Evolutionary conservation across 805 yeast species (phyloP).

Genomic region (Wickerhamiella galacta): DNA sequence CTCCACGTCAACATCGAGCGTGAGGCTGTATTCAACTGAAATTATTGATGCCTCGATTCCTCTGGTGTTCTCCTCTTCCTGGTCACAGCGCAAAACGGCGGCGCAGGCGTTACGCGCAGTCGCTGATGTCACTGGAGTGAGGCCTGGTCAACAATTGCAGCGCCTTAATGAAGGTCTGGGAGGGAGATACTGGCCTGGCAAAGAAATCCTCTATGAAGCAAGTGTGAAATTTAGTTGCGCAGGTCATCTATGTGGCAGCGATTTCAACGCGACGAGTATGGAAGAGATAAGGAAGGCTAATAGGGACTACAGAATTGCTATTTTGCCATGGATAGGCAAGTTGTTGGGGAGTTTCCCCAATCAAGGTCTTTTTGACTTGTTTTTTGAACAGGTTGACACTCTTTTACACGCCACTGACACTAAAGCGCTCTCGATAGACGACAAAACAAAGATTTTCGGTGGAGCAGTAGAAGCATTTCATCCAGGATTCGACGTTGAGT

Average conservation of each 20-base stretch:
- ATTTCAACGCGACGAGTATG: slow-evolving; percentile 30
- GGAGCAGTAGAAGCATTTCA: slow-evolving; percentile 10
- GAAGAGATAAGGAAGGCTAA: slow-evolving; percentile 55
- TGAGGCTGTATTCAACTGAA: slow-evolving; percentile 53
- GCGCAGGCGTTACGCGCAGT: slow-evolving; percentile 46
- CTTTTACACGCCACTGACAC: slow-evolving; percentile 24
- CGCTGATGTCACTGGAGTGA: slow-evolving; percentile 17
- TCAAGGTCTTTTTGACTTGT: slow-evolving; percentile 16
- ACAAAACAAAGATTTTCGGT: slow-evolving; percentile 6
- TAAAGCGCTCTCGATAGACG: slow-evolving; percentile 12
- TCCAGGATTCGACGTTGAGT: slow-evolving; percentile 7
- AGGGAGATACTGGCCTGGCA: slow-evolving; percentile 83
- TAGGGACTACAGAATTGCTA: slow-evolving; percentile 40
- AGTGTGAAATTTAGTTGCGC: slow-evolving; percentile 30
- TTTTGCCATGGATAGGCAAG: slow-evolving; percentile 36
- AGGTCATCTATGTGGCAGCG: slow-evolving; percentile 21
- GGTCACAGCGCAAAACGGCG: slow-evolving; percentile 48
- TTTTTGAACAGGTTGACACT: slow-evolving; percentile 27
- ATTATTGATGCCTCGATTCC: slow-evolving; percentile 36
- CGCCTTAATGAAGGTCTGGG: slow-evolving; percentile 41
- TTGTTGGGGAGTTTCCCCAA: slow-evolving; percentile 29
- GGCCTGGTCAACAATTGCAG: slow-evolving; percentile 28
- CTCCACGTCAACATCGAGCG: slow-evolving; percentile 53
- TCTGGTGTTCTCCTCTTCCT: slow-evolving; percentile 40
- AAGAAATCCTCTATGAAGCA: slow-evolving; percentile 58